Evolutionary conservation across 768 basidiomycete genomes (phyloP), one percentile per base, ranked within the genome.

Genomic region (Lactarius psammicola): DNA sequence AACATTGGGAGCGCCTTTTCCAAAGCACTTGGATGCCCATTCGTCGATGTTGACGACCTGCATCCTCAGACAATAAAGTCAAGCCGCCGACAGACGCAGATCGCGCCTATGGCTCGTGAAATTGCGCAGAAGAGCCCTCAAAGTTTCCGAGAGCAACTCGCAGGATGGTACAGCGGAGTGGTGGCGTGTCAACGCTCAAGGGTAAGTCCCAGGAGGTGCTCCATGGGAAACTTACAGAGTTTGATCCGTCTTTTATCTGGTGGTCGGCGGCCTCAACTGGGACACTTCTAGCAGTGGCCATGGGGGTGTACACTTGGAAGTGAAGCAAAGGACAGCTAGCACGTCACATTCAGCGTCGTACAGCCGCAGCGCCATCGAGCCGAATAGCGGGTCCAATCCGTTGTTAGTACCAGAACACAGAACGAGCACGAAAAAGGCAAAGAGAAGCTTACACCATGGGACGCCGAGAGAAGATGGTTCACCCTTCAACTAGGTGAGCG

Each of bases 131-230:
- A 87, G 83, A 0, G 94, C 89, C 2, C 84, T 86, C 57, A 73
- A 74, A 2, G 87, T 83, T 1, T 91, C 87, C 1, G 85, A 86
- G 73, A 18, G 13, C 44, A 13, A 57, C 34, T 23, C 33, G n/a
- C 23, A 53, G 38, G 26, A 53, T 58, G 56, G 54, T 10, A n/a
- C 59, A 13, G 90, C 1, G 83, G 91, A 26, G 85, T 98, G 46
- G 83, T 94, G 44, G 90, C 88, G 42, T 95, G 94, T 95, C 94
- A 26, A 85, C 94, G 67, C 77, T 98, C 74, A 95, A 90, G 77
- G 81, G 73, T 70, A 80, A 80, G 68, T 98, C 98, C 74, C 87
- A 95, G n/a, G n/a, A n/a, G 66, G 83, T 94, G 55, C 76, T 98
- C 64, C 82, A 95, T 10, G 94, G 91, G 3, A 31, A 38, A 42